phyloP scores from a whole-genome alignment of 108 stramenopile species.

The Nitzschia inconspicua region DNA sequence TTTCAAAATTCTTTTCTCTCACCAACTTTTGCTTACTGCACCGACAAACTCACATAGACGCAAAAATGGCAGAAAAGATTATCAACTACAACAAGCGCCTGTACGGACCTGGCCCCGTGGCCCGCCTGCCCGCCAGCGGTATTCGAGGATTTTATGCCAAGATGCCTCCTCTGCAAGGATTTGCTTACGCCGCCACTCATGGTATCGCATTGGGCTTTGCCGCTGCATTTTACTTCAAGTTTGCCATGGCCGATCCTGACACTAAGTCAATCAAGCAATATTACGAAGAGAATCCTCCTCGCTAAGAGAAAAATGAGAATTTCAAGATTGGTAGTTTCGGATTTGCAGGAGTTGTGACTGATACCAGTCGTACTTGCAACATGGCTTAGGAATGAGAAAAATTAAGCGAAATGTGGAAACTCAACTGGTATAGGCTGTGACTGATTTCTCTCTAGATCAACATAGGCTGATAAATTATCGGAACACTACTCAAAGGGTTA shows the following conservation, averaged over 20 bases:
- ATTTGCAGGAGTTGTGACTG: too few species aligned
- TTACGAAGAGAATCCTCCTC: slow-evolving; percentile 85
- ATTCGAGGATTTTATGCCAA: slow-evolving; percentile 56
- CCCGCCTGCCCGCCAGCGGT: slow-evolving; percentile 50
- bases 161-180: slow-evolving; percentile 68
- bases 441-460: too few species aligned
- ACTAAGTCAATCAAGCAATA: slow-evolving; percentile 62
- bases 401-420: too few species aligned
- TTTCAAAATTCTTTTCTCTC: too few species aligned
- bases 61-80: slow-evolving; percentile 15
- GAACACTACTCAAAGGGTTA: too few species aligned
- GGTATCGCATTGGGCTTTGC: slow-evolving; percentile 60
- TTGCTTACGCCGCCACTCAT: slow-evolving; percentile 55
- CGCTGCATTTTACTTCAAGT: slow-evolving; percentile 56
- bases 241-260: slow-evolving; percentile 59
- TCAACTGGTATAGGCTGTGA: too few species aligned
- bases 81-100: slow-evolving; percentile 68
- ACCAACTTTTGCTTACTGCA: neutral
- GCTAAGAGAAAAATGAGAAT: slow-evolving; percentile 50
- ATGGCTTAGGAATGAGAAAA: too few species aligned
- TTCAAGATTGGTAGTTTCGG: too few species aligned
- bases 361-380: too few species aligned
- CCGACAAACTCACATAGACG: neutral
- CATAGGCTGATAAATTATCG: too few species aligned
- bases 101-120: slow-evolving; percentile 81